Conservation (phyloP, 1,284 basidiomycete species). For the Ustanciosporium gigantosporum region DNA sequence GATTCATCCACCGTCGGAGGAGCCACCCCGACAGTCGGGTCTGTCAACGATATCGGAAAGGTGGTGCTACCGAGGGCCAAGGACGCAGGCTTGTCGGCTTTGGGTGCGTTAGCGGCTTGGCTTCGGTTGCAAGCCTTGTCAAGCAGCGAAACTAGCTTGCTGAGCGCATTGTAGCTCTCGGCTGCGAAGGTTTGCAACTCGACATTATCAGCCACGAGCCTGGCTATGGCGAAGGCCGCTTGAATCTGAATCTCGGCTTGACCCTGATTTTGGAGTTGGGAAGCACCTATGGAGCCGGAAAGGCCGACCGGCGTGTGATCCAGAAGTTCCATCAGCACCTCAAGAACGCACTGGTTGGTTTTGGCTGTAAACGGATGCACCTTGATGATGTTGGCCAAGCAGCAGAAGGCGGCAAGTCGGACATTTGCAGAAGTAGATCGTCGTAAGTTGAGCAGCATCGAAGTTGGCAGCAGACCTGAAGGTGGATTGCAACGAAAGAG, state of each 20-base stretch:
- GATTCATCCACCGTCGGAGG: conserved; percentile 35
- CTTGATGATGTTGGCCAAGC: conserved; percentile 51
- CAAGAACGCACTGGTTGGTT: conserved; percentile 48
- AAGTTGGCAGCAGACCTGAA: conserved; percentile 41
- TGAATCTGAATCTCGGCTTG: conserved; percentile 46
- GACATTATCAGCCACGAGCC: conserved; percentile 43
- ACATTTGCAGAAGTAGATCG: conserved; percentile 33
- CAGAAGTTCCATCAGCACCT: conserved; percentile 51
- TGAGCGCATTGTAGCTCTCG: conserved; percentile 38
- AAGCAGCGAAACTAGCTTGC: conserved; percentile 30
- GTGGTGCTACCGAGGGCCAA: conserved; percentile 11
- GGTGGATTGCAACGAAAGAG: conserved; percentile 31
- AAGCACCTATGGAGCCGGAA: neutral
- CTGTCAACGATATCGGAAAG: conserved; percentile 2
- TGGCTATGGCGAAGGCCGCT: conserved; percentile 47
- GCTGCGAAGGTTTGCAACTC: conserved; percentile 41
- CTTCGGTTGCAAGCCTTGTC: conserved; percentile 22
- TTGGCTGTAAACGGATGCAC: conserved; percentile 43
- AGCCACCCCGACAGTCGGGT: conserved; percentile 16
- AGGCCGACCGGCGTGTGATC: conserved; percentile 18
- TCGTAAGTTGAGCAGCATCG: conserved; percentile 45
- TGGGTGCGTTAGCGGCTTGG: conserved; percentile 5
- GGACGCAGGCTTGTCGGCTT: conserved; percentile 1
- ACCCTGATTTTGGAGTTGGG: conserved; percentile 11
- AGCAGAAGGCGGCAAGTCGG: conserved; percentile 51